A percentile compares a stretch with the other conserved stretches of the same genome.
These are phyloP conservation scores for Saxophila tyrrhenica DNA, from an alignment of 495 filamentous ascomycete genomes.

Conservation along the genomic window DNA sequence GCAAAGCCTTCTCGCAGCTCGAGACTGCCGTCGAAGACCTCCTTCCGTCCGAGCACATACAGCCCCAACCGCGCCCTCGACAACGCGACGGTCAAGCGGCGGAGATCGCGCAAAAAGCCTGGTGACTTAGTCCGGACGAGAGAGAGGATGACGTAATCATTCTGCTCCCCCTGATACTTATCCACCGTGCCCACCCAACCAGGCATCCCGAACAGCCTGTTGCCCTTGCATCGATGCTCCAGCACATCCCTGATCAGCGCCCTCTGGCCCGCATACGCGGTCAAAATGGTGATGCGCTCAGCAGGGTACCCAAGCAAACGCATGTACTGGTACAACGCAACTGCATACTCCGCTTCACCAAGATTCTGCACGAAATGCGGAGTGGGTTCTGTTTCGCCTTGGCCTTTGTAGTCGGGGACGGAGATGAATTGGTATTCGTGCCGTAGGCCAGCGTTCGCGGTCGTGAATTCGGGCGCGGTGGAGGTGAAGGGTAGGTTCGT, in stretches of 20 bases:
- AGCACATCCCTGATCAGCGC: conserved; percentile 86
- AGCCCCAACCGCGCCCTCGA: conserved; percentile 86
- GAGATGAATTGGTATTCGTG: conserved; percentile 97
- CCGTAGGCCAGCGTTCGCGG: conserved; percentile 81
- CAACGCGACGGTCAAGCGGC: conserved; percentile 90
- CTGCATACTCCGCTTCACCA: conserved; percentile 92
- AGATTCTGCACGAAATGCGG: conserved; percentile 97
- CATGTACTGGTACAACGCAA: conserved; percentile 96
- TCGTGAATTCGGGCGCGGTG: conserved; percentile 55
- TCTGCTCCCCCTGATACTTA: conserved; percentile 98
- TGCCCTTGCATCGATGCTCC: conserved; percentile 70
- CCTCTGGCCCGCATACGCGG: conserved; percentile 90
- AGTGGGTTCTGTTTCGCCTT: conserved; percentile 79
- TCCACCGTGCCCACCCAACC: conserved; percentile 89
- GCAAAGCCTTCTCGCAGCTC: conserved; percentile 82
- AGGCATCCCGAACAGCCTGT: conserved; percentile 78
- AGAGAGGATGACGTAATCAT: conserved; percentile 92
- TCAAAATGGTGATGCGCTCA: conserved; percentile 76
- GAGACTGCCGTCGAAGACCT: conserved; percentile 78
- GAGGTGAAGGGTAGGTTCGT: conserved; percentile 68
- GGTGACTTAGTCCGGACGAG: conserved; percentile 77
- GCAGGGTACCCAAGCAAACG: conserved; percentile 92
- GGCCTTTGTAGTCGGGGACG: conserved; percentile 85
- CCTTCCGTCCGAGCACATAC: conserved; percentile 83
- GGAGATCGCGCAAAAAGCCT: conserved; percentile 89